Conservation (phyloP, 2,329 filamentous ascomycete genomes). For the Fusarium paranaense region DNA sequence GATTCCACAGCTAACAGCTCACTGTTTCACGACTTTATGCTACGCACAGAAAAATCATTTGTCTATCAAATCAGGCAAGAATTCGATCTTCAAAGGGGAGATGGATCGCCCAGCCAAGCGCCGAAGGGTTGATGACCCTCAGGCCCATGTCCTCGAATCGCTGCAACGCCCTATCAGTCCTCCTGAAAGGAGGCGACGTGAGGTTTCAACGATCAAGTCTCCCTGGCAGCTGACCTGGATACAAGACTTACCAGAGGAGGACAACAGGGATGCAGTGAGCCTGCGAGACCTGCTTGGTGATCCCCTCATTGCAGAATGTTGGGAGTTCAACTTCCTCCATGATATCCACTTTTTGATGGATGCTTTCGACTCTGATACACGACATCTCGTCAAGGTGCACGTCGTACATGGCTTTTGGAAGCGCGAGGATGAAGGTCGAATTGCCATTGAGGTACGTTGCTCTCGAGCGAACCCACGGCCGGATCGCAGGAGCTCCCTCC, state of each 20-base stretch:
- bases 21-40: neutral
- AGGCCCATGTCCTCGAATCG: constrained; percentile 39
- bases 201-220: constrained; percentile 58
- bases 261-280: constrained; percentile 74
- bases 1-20: neutral
- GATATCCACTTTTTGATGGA: constrained; percentile 68
- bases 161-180: constrained; percentile 60
- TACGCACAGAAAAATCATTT: neutral
- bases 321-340: constrained; percentile 77
- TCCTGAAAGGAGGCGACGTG: constrained; percentile 51
- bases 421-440: constrained; percentile 70
- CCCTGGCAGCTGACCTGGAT: constrained; percentile 80
- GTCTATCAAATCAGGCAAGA: neutral
- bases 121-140: constrained; percentile 35
- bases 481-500: neutral
- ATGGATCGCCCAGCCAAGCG: constrained; percentile 52
- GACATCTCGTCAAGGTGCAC: constrained; percentile 62
- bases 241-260: constrained; percentile 66
- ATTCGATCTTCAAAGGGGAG: neutral
- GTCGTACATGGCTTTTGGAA: constrained; percentile 75
- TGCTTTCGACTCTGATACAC: constrained; percentile 65
- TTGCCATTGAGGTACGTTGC: constrained; percentile 65
- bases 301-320: constrained; percentile 77
- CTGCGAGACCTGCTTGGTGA: constrained; percentile 78
- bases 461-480: neutral